phyloP scores from a whole-genome alignment of 2,329 filamentous ascomycete species.

The Trichoderma guizhouense region DNA sequence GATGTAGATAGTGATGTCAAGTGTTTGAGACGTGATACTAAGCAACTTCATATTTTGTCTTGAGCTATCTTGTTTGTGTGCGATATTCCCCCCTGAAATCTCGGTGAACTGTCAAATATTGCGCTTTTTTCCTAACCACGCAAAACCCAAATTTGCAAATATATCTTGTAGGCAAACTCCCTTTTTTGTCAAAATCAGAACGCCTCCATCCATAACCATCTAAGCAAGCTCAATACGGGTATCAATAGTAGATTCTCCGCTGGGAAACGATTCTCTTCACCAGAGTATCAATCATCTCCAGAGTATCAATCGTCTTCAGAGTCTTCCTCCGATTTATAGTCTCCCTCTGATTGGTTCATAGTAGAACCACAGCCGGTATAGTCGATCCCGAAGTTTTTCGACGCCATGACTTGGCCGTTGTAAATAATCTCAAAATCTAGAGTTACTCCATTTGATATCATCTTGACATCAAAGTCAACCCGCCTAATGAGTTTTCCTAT shows the following conservation, averaged over 20 bases:
- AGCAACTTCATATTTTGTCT: not conserved
- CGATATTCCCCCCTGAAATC: not conserved
- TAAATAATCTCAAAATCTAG: slow-evolving; percentile 20
- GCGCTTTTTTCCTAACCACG: not conserved
- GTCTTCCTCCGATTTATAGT: rapidly evolving
- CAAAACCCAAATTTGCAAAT: not conserved
- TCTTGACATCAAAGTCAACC: slow-evolving; percentile 8
- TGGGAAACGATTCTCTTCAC: too few relatives aligned
- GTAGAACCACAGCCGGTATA: slow-evolving; percentile 3
- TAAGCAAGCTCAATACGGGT: not conserved
- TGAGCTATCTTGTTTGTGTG: not conserved
- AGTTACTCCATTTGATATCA: slow-evolving; percentile 18
- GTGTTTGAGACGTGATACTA: not conserved
- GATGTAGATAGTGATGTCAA: not conserved
- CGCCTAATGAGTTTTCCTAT: not conserved
- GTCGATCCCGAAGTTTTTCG: slow-evolving; percentile 16
- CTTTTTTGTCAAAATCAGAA: not conserved
- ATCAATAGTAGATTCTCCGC: rapidly evolving
- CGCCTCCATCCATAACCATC: not conserved
- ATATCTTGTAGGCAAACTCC: not conserved
- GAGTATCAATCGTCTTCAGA: not conserved
- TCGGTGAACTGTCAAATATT: not conserved
- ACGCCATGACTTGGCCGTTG: slow-evolving; percentile 9
- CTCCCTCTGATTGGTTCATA: not conserved
- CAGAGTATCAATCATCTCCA: not conserved